Conservation (phyloP, 1,139 yeast genomes). For the Candida frijolesensis region DNA sequence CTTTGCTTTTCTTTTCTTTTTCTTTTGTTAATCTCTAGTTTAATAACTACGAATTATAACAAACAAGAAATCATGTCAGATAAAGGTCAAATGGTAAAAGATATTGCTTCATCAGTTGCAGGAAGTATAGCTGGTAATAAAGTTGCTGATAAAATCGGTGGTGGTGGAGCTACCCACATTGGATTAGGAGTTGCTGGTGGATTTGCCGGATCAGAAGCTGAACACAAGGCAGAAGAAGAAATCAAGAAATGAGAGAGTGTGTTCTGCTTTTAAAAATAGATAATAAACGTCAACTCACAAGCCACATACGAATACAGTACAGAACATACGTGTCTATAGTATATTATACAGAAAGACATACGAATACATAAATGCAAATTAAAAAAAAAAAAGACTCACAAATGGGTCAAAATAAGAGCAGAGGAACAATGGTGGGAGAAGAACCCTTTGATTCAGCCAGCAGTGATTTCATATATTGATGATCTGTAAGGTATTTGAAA, state of each 20-base stretch:
- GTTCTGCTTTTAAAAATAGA: not conserved
- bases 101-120: constrained; percentile 33
- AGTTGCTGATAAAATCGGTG: constrained; percentile 36
- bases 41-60: not conserved
- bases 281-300: not conserved
- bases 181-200: constrained; percentile 39
- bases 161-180: constrained; percentile 39
- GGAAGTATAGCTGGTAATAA: constrained; percentile 37
- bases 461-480: not conserved
- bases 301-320: not conserved
- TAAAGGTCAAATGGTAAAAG: constrained; percentile 22
- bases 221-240: constrained; percentile 32
- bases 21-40: not conserved
- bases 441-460: constrained; percentile 1
- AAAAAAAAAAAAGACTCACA: too few relatives aligned
- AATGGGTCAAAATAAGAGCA: not conserved
- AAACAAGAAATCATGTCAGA: constrained; percentile 9
- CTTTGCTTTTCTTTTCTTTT: not conserved
- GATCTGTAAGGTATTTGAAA: not conserved
- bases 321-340: too few relatives aligned
- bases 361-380: too few relatives aligned
- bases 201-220: constrained; percentile 33
- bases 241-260: constrained; percentile 2
- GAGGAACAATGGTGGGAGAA: not conserved
- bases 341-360: too few relatives aligned